Evolutionary conservation across 2,329 filamentous ascomycete species (phyloP).

Genomic region (Phialophora verrucosa): DNA sequence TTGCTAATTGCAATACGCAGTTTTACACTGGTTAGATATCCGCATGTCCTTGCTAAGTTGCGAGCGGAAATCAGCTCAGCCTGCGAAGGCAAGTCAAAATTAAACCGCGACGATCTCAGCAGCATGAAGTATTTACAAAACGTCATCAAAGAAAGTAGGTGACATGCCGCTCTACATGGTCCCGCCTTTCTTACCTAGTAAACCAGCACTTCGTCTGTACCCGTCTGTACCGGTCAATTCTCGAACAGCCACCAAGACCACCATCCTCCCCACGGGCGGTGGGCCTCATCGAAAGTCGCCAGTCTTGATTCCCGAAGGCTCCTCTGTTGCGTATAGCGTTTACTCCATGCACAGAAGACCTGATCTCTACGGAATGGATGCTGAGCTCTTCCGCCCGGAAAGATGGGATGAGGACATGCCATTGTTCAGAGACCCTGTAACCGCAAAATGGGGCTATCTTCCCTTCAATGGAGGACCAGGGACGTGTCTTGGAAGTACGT

Average conservation of each 20-base stretch:
- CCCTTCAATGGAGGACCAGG: conserved; percentile 60
- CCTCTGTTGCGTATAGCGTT: conserved; percentile 56
- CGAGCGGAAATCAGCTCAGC: conserved; percentile 70
- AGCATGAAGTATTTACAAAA: conserved; percentile 50
- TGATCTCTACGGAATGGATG: conserved; percentile 52
- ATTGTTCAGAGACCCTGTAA: conserved; percentile 49
- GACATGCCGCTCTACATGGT: neutral
- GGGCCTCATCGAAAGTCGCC: conserved; percentile 53
- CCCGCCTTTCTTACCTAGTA: conserved; percentile 40
- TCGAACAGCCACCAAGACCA: conserved; percentile 72
- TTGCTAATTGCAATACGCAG: conserved; percentile 51
- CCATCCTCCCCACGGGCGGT: conserved; percentile 70
- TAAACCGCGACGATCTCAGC: conserved; percentile 41
- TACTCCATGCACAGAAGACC: conserved; percentile 58
- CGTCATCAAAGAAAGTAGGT: conserved; percentile 54
- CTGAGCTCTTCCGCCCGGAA: conserved; percentile 54
- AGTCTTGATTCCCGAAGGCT: conserved; percentile 55
- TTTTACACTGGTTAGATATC: conserved; percentile 72
- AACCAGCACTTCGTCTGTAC: conserved; percentile 77
- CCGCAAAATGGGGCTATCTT: conserved; percentile 58
- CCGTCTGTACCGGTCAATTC: conserved; percentile 80
- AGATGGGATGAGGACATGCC: conserved; percentile 58
- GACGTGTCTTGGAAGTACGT: conserved; percentile 57
- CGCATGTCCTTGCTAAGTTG: conserved; percentile 69
- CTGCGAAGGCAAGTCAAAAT: conserved; percentile 43